Percentiles rank a stretch among this genome's conserved stretches.
These are phyloP conservation scores for Saturnispora quitensis DNA, from an alignment of 805 yeast species.

Conservation along the genomic window DNA sequence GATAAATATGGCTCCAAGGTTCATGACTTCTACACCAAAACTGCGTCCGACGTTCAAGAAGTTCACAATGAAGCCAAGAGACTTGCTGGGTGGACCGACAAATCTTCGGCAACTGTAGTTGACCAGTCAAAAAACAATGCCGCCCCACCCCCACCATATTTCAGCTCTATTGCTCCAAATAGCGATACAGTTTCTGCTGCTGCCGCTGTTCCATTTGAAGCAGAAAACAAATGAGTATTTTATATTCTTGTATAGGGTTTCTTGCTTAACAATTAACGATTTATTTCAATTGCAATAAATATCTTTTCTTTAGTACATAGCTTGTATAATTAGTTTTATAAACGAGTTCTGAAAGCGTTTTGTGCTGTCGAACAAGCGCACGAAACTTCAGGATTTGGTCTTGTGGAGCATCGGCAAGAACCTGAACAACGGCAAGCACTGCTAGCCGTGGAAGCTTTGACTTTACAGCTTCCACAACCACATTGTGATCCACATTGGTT, in stretches of 20 bases:
- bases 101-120: slow-evolving; percentile 11
- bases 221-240: slow-evolving; percentile 12
- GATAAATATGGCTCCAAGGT: slow-evolving; percentile 49
- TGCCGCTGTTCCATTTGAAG: slow-evolving; percentile 19
- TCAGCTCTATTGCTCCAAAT: slow-evolving; percentile 17
- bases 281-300: neutral
- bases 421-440: slow-evolving; percentile 3
- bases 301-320: neutral
- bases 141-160: slow-evolving; percentile 9
- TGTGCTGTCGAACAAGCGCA: slow-evolving; percentile 1
- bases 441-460: neutral
- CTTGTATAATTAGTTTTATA: neutral
- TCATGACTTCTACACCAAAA: slow-evolving; percentile 48
- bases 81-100: slow-evolving; percentile 41
- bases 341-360: slow-evolving; percentile 4
- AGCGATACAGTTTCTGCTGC: slow-evolving; percentile 18
- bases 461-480: neutral
- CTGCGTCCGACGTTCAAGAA: slow-evolving; percentile 47
- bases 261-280: neutral
- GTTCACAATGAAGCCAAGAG: slow-evolving; percentile 71
- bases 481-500: neutral
- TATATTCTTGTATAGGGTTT: neutral
- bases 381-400: slow-evolving; percentile 3
- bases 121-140: neutral
- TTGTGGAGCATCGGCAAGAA: slow-evolving; percentile 4